Base-by-base conservation (phyloP, 352 stramenopile genomes). In the Pythium scleroteichum region DNA sequence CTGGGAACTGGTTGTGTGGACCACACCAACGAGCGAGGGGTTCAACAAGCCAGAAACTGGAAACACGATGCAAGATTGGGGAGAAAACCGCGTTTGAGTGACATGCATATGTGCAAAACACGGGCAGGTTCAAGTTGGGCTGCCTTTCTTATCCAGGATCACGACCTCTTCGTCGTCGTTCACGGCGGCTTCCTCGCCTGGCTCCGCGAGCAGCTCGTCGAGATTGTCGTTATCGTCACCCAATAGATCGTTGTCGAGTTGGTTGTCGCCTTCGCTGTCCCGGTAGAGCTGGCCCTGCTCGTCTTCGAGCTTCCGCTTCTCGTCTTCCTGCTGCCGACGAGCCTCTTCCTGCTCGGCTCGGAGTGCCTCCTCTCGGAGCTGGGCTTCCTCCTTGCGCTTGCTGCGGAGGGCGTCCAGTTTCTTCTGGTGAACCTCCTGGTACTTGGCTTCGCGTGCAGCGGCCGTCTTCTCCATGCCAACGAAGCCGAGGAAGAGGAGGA, bases 401-500 rank as follows among this genome's bases (percentile, higher is more conserved):
- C 53, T 71, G 9, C 64, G 62, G n/a, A 78, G 67, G n/a, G 33
- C 48, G 6, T 68, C 55, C 48, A 78, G 35, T 47, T 85, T 79
- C 16, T 74, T 67, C 63, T 82, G 54, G 23, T 67, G 73, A 45
- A 74, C 65, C 27, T 38, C 52, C 9, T 62, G 29, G 2, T 58
- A 45, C 26, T 69, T 64, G 17, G 54, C 49, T 35, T 69, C 54
- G n/a, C 55, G 46, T 29, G 59, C 52, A 17, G 59, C 49, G 8
- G 59, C 60, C 6, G 71, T 83, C 24, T 75, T 83, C 57, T 90
- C 81, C 57, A 71, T 80, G 23, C 76, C 62, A 9, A 82, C 68
- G 58, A 87, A 90, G 24, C 51, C 68, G 0, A 83, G 19, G n/a
- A 75, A 66, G 1, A 78, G 23, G 24, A 78, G 59, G 23, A 90